Conservation (phyloP, 1,284 basidiomycete species). For the Puccinia sorghi region DNA sequence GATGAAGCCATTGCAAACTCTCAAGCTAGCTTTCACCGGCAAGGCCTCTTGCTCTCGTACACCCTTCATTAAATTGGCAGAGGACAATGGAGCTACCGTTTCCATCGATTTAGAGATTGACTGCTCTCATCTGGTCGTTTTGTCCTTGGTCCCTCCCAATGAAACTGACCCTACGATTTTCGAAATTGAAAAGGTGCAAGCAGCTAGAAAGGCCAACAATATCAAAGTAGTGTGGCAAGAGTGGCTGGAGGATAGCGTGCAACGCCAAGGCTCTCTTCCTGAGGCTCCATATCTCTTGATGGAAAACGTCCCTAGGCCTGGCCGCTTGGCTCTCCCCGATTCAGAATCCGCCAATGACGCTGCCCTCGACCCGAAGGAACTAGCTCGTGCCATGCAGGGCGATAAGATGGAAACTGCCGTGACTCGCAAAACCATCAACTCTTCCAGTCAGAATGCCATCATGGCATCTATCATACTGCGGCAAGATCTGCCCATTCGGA, state of each 20-base stretch:
- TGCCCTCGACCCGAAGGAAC: not conserved
- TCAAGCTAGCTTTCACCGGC: constrained; percentile 43
- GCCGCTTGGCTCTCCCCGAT: constrained; percentile 19
- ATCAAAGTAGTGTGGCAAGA: constrained; percentile 50
- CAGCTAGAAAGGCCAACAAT: constrained; percentile 25
- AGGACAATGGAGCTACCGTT: constrained; percentile 44
- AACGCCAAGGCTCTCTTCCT: constrained; percentile 37
- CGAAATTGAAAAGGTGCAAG: constrained; percentile 42
- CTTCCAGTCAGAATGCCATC: constrained; percentile 38
- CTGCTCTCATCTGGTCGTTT: constrained; percentile 47
- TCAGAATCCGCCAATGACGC: constrained; percentile 9
- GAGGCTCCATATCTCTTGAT: constrained; percentile 34
- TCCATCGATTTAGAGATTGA: constrained; percentile 29
- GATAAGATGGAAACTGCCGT: constrained; percentile 20
- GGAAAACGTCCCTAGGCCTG: constrained; percentile 36
- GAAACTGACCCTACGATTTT: constrained; percentile 35
- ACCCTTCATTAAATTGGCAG: constrained; percentile 38
- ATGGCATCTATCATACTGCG: constrained; percentile 41
- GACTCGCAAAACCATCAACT: not conserved
- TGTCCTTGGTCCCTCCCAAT: constrained; percentile 23
- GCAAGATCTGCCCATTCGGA: constrained; percentile 38
- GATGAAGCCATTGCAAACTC: constrained; percentile 40
- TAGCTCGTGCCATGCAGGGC: not conserved
- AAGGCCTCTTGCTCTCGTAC: constrained; percentile 30
- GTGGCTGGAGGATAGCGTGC: constrained; percentile 41